A percentile compares a stretch with the other conserved stretches of the same genome.
These are phyloP conservation scores for Limonomyces culmigenus DNA, from an alignment of 1,284 basidiomycete genomes.

Conservation along the genomic window DNA sequence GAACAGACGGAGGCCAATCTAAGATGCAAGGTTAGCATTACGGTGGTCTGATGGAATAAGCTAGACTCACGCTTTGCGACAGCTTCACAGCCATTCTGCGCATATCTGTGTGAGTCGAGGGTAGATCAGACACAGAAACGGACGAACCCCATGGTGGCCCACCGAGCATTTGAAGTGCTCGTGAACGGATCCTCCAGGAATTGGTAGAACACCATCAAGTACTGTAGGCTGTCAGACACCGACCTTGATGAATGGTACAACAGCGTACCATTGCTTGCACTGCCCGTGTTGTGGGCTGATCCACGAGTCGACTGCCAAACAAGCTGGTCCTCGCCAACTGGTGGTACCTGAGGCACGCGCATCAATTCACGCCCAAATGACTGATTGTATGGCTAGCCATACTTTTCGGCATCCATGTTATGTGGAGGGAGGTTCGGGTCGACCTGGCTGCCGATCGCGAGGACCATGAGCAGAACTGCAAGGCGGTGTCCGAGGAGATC, in stretches of 20 bases:
- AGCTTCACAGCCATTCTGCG: conserved; percentile 48
- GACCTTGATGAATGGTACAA: not conserved
- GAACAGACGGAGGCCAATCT: conserved; percentile 62
- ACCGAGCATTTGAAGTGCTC: conserved; percentile 51
- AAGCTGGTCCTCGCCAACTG: conserved; percentile 56
- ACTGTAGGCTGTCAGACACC: conserved; percentile 30
- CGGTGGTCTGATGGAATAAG: not conserved
- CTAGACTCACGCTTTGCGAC: conserved; percentile 49
- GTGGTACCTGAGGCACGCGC: conserved; percentile 40
- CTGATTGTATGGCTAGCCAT: not conserved
- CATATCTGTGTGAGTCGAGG: not conserved
- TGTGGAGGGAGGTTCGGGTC: conserved; percentile 45
- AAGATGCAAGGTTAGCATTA: conserved; percentile 6
- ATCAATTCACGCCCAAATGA: not conserved
- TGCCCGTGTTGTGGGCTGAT: conserved; percentile 54
- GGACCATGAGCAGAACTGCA: conserved; percentile 56
- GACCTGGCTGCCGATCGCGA: conserved; percentile 60
- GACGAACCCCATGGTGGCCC: conserved; percentile 50
- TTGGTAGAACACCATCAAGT: conserved; percentile 62
- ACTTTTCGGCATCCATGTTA: conserved; percentile 29
- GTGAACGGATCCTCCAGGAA: conserved; percentile 62
- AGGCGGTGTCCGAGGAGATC: conserved; percentile 46
- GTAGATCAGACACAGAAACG: no score
- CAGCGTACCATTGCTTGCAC: conserved; percentile 50
- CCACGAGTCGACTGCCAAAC: conserved; percentile 54